Base-by-base conservation (phyloP, 2,329 filamentous ascomycete genomes). In the Rachicladosporium sp. region DNA sequence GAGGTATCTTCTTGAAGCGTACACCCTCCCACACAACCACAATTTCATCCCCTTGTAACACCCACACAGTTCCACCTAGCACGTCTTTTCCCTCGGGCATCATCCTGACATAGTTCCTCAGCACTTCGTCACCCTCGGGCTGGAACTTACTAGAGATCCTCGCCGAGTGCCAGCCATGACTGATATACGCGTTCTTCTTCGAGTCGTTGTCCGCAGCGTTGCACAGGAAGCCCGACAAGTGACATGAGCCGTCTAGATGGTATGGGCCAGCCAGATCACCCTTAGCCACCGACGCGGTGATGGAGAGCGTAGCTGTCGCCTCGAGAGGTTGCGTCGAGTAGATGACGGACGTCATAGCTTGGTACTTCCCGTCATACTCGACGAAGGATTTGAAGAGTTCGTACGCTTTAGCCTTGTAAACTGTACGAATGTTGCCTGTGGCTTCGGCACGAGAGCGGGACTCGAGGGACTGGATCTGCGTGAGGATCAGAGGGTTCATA, bases 1-100 rank as follows among this genome's bases (percentile, higher is more conserved):
- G 73, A 29, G 77, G 76, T 36, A 80, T 76, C 43, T 69, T 66
- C 54, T 74, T 54, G 39, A 58, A 55, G 41, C 45, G 46, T 34
- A 57, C 48, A 4, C 49, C 50, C 43, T 56, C 51, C 48, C 57
- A 55, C 8, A 55, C 46, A 2, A 46, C 51, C 31, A 59, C 54
- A 31, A 61, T 52, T 29, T 46, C 45, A 6, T 47, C 51, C 11
- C 51, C 55, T 12, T 57, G 47, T 29, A 59, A 33, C 3, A 59
- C 44, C 37, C 50, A 57, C 10, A 54, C 52, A 38, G 57, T 50
- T 2, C 53, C 57, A n/a, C 44, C 41, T 21, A 57, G 40, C 3
- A 57, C 44, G 31, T 51, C 44, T 33, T 51, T 43, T 23, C 42
- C 46, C 33, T 51, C 33, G 19, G 38, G 43, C 33, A 52, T 39